Conservation (phyloP, 2,329 filamentous ascomycete species). For the Xylaria multiplex region DNA sequence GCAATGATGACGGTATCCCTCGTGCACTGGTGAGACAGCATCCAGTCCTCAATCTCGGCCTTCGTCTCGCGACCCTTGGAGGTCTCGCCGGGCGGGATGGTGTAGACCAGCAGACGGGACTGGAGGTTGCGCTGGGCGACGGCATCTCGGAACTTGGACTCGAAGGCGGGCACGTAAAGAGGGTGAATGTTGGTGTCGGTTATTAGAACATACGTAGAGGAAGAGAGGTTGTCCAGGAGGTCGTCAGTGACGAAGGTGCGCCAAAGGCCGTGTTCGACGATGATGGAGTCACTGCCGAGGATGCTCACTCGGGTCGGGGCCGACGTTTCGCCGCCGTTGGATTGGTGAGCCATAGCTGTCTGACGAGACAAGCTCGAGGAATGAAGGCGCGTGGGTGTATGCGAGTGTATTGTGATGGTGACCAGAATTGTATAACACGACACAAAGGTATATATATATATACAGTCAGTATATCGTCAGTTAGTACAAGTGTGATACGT, state of each 20-base stretch:
- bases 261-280: constrained; percentile 93
- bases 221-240: constrained; percentile 78
- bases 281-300: constrained; percentile 87
- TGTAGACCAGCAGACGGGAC: constrained; percentile 82
- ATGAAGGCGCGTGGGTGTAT: neutral
- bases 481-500: constrained; percentile 5
- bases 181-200: constrained; percentile 92
- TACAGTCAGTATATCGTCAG: no score
- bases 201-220: constrained; percentile 94
- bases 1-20: constrained; percentile 95
- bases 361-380: neutral
- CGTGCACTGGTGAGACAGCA: constrained; percentile 90
- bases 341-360: constrained; percentile 36
- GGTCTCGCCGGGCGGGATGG: constrained; percentile 88
- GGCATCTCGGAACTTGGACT: constrained; percentile 68
- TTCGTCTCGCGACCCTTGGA: constrained; percentile 95
- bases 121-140: constrained; percentile 53
- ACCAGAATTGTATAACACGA: no score
- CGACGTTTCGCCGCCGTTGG: constrained; percentile 24
- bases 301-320: constrained; percentile 75
- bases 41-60: constrained; percentile 96
- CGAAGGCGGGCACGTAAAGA: constrained; percentile 83
- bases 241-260: constrained; percentile 82
- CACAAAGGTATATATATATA: no score
- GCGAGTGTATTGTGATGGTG: neutral